Base-by-base conservation (phyloP, 129 eudicot species). In the Apium graveolens region DNA sequence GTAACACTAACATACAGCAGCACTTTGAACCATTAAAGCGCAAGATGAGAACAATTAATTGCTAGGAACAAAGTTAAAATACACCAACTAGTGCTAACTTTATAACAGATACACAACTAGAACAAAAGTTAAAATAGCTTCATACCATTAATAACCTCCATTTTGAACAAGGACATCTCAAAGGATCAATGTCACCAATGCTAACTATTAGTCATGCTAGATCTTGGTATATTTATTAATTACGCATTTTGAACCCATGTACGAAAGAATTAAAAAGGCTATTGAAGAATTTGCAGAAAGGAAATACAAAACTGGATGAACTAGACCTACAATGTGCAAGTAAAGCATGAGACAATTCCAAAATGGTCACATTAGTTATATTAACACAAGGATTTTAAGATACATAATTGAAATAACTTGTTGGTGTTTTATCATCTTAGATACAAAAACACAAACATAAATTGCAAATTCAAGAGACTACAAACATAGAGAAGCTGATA, bases 131-230 rank as follows among this genome's bases (percentile, higher is more conserved):
- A 21, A 62, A 65, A 21, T 12, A n/a, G 66, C 32, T 29, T n/a
- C 85, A 49, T 86, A 95, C 99, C 97, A 81, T 83, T 38, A 95
- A 75, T 87, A 92, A 88, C 83, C 91, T 90, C 99, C 99, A 95
- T 77, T 92, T 95, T n/a, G 99, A 95, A 78, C 95, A 95, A 17
- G 90, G 92, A 96, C 99, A 95, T 70, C 88, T 89, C 57, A 79
- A 80, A 17, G 97, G 95, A 82, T 95, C 94, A 34, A 77, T 65
- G 46, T 95, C 96, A 34, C 88, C 57, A 18, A 87, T 62, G 49
- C 96, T 96, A 11, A 84, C 78, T 74, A 95, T 83, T 42, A 87
- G 87, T 49, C 99, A 76, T 37, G 73, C 74, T 57, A 79, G 78
- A 70, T 68, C 53, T 7, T 55, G 29, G 65, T 55, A 55, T 21